These are phyloP conservation scores for Phytophthora colocasiae DNA, from an alignment of 352 stramenopile species.

Conservation along the genomic window DNA sequence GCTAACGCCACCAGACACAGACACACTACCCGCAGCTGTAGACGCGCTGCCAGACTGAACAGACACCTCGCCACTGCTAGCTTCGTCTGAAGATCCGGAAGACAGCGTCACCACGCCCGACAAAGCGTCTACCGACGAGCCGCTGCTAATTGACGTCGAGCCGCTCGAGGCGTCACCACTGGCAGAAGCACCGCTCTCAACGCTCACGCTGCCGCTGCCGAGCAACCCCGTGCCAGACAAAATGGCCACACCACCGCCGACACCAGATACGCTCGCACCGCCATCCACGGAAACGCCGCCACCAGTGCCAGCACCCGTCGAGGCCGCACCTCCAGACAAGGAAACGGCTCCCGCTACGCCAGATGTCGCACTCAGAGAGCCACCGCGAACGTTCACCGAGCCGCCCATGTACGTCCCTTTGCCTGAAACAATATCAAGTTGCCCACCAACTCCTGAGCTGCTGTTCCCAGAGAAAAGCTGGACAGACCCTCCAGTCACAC, in stretches of 20 bases:
- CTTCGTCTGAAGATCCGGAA: neutral
- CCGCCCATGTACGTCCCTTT: no score
- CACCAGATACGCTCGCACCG: neutral
- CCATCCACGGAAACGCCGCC: slow-evolving; percentile 6
- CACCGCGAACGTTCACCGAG: slow-evolving; percentile 17
- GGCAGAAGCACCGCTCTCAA: neutral
- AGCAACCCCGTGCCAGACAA: neutral
- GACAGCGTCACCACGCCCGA: neutral
- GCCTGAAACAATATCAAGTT: no score
- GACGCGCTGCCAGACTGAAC: neutral
- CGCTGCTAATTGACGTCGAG: neutral
- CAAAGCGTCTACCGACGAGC: neutral
- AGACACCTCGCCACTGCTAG: neutral
- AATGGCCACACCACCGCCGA: neutral
- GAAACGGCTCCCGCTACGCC: slow-evolving; percentile 17
- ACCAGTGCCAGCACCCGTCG: neutral
- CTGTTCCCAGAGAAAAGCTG: slow-evolving; percentile 27
- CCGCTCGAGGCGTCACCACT: neutral
- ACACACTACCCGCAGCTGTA: neutral
- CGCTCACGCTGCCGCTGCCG: neutral
- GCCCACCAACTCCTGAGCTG: slow-evolving; percentile 21
- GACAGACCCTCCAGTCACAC: slow-evolving; percentile 22
- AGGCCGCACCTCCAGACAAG: neutral
- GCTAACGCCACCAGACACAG: neutral
- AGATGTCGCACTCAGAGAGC: slow-evolving; percentile 16